phyloP scores from a whole-genome alignment of 805 yeast species.

The Yamadazyma sp. region DNA sequence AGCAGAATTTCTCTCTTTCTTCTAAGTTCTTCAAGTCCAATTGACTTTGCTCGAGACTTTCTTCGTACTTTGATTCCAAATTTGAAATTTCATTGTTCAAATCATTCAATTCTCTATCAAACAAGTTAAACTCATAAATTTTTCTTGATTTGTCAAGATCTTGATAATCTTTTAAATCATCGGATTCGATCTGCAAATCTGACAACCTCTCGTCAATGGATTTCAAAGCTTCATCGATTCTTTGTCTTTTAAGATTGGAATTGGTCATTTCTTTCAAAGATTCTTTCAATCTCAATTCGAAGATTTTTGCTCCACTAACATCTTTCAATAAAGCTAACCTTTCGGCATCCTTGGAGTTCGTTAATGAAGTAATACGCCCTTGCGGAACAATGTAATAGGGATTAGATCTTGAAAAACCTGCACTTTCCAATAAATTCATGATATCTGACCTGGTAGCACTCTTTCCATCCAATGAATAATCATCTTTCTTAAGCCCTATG shows the following conservation, averaged over 20 bases:
- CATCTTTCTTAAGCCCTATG: conserved; percentile 90
- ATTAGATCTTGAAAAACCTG: conserved; percentile 86
- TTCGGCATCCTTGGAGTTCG: conserved; percentile 85
- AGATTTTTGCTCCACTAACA: conserved; percentile 92
- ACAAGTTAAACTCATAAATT: conserved; percentile 68
- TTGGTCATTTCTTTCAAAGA: conserved; percentile 76
- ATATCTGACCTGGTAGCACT: conserved; percentile 78
- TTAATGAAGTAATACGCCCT: conserved; percentile 83
- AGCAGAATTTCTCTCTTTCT: conserved; percentile 53
- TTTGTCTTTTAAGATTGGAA: conserved; percentile 64
- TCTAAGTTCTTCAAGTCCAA: conserved; percentile 54
- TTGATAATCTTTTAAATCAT: conserved; percentile 70
- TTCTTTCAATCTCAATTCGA: conserved; percentile 76
- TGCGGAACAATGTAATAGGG: conserved; percentile 98
- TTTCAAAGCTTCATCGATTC: conserved; percentile 69
- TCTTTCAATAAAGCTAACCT: conserved; percentile 77
- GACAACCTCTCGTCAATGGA: conserved; percentile 69
- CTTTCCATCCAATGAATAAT: conserved; percentile 78
- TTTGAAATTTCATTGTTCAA: conserved; percentile 57
- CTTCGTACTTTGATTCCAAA: conserved; percentile 56
- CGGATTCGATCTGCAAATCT: conserved; percentile 78
- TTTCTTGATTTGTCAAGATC: conserved; percentile 64
- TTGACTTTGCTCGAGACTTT: conserved; percentile 50
- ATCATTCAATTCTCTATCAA: conserved; percentile 71
- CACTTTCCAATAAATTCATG: conserved; percentile 78